Base-by-base conservation (phyloP, 2,329 filamentous ascomycete species). In the Ilyonectria destructans region DNA sequence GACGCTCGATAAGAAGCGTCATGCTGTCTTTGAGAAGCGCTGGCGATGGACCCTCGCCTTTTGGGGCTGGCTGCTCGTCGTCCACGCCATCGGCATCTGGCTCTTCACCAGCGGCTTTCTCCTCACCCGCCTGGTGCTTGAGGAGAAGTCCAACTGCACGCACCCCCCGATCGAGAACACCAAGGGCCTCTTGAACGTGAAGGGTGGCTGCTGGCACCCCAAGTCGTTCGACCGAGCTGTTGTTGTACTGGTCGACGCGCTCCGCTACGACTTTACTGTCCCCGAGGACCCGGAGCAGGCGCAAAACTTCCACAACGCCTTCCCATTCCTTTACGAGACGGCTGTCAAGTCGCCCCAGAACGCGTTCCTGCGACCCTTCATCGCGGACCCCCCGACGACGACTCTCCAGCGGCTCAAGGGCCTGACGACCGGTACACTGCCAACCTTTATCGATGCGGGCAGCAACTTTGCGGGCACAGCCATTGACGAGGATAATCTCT, bases 61-160 rank as follows among this genome's bases (percentile, higher is more conserved):
- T 79, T 93, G 94, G 85, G 78, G 85, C 45, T 91, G 91, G 85
- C 83, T 95, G 78, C 82, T 93, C 79, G 89, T 83, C 71, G 87
- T 98, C 46, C 96, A 99, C 79, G 85, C 89, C 52, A 85, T 92
- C 40, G 96, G 95, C 67, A 92, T 98, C 75, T 93, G 93, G 79
- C 92, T 98, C 78, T 99, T 99, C 83, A 97, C 94, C 29, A 95
- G 92, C 79, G 96, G 96, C 43, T 99, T 99, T 81, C 89, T 99
- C 70, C 89, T 99, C 71, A 97, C 96, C 63, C 90, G 96, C 66
- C 84, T 94, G 69, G 92, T 96, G 58, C 86, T 96, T 65, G 91
- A 94, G 70, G 89, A 94, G 76, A 92, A 91, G 79, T 95, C 93
- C 13, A 86, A 85, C 65, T 96, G 93, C 80, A 83, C 85, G 12